Evolutionary conservation across 306 rosid genomes (phyloP), one percentile per base, ranked within the genome.

Genomic region (Cucurbita pepo): DNA sequence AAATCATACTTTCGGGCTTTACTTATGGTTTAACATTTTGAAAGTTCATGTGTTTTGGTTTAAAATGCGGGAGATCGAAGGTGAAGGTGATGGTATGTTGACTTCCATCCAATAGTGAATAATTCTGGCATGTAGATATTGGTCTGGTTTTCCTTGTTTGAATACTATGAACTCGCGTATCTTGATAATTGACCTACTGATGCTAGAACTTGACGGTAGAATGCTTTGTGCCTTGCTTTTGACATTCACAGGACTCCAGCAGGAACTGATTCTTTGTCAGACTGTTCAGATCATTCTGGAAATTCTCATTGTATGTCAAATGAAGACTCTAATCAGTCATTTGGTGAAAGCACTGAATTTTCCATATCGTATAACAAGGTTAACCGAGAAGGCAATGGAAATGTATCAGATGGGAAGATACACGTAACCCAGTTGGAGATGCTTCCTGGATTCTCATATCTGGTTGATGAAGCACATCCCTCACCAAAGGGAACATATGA

Each of bases 201-300:
- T 48, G 75, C 53, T 79, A 47, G 57, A 79, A 73, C 76, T 72
- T 83, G 74, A 76, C 71, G 53, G 59, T 82, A 70, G 71, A 60
- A 62, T 75, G 59, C 45, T 36, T 61, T 72, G 34, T 66, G 19
- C 74, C 30, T 60, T 83, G 75, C 56, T 81, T 83, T 57, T 75
- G 36, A 63, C 66, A 41, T 53, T 60, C 57, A 53, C 75, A 94
- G 99, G 99, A 85, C 91, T 76, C 95, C 90, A 3, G 97, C 76
- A 61, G 95, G 83, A 64, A 83, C 88, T 50, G 86, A 83, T 76
- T 89, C 99, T 19, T 59, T 79, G 21, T 91, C 90, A 1, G 95
- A 80, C 52, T 91, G 81, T 74, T 83, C 86, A 6, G 92, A 82
- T 69, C 84, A 62, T 86, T 88, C 81, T 30, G 86, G 84, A 66